A percentile compares a stretch with the other conserved stretches of the same genome.
Conservation (phyloP, 805 yeast genomes). For the Candida pini region DNA sequence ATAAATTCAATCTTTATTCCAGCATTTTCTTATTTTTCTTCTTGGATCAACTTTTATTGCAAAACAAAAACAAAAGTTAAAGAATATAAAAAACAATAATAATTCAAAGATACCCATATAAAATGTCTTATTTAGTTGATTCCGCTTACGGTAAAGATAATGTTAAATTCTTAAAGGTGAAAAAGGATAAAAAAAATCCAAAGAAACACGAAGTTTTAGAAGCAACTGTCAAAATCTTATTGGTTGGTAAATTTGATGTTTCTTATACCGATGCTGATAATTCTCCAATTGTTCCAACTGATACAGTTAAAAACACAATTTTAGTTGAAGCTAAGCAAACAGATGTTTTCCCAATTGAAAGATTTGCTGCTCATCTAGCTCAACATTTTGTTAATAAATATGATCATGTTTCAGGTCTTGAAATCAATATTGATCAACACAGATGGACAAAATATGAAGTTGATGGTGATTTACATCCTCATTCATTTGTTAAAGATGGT, state of each 20-base stretch:
- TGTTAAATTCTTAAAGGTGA: constrained; percentile 87
- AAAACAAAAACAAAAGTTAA: too few relatives aligned
- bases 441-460: constrained; percentile 76
- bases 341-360: constrained; percentile 87
- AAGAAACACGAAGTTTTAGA: constrained; percentile 76
- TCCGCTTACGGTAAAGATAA: constrained; percentile 89
- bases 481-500: constrained; percentile 82
- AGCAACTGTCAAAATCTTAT: constrained; percentile 70
- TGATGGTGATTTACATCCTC: constrained; percentile 71
- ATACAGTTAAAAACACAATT: constrained; percentile 86
- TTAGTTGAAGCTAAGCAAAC: constrained; percentile 75
- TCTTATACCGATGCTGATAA: constrained; percentile 89
- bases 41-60: too few relatives aligned
- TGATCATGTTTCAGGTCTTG: constrained; percentile 67
- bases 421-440: constrained; percentile 61
- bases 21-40: too few relatives aligned
- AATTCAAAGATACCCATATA: too few relatives aligned
- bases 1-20: too few relatives aligned
- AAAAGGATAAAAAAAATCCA: constrained; percentile 69
- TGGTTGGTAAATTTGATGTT: constrained; percentile 72
- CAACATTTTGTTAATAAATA: constrained; percentile 76
- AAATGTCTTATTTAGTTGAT: constrained; percentile 29
- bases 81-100: too few relatives aligned
- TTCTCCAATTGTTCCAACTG: constrained; percentile 87
- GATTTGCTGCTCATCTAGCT: constrained; percentile 80